phyloP scores from a whole-genome alignment of 2,329 filamentous ascomycete genomes.

The Fusarium citri region DNA sequence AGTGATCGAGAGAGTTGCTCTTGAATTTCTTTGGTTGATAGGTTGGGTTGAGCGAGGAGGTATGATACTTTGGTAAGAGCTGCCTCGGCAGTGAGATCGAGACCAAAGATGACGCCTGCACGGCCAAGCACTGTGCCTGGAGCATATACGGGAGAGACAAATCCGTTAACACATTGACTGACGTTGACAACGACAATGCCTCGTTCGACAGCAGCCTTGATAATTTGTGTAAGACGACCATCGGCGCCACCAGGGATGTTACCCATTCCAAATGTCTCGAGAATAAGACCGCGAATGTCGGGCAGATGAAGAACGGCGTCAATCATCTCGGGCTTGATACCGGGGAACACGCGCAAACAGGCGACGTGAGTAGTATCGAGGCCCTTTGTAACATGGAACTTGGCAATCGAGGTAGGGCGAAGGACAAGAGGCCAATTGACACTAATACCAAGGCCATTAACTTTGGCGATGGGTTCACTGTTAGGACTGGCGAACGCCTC shows the following conservation, averaged over 20 bases:
- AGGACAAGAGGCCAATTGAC: constrained; percentile 84
- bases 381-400: constrained; percentile 78
- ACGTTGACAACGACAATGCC: constrained; percentile 91
- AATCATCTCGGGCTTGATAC: constrained; percentile 93
- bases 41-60: constrained; percentile 75
- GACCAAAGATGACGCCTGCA: constrained; percentile 88
- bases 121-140: constrained; percentile 81
- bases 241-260: constrained; percentile 88
- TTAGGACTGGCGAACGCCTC: constrained; percentile 93
- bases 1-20: constrained; percentile 79
- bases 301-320: constrained; percentile 83
- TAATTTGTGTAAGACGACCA: constrained; percentile 80
- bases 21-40: constrained; percentile 74
- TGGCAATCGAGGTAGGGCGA: constrained; percentile 77
- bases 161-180: constrained; percentile 85
- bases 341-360: constrained; percentile 89
- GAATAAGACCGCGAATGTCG: constrained; percentile 82
- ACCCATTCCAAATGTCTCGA: constrained; percentile 94
- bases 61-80: constrained; percentile 93
- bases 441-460: constrained; percentile 82
- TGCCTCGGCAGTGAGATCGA: constrained; percentile 90
- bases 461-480: constrained; percentile 80
- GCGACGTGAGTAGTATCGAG: constrained; percentile 90
- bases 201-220: constrained; percentile 79
- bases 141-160: constrained; percentile 82